phyloP scores from a whole-genome alignment of 306 rosid species.

The Corylus avellana region DNA sequence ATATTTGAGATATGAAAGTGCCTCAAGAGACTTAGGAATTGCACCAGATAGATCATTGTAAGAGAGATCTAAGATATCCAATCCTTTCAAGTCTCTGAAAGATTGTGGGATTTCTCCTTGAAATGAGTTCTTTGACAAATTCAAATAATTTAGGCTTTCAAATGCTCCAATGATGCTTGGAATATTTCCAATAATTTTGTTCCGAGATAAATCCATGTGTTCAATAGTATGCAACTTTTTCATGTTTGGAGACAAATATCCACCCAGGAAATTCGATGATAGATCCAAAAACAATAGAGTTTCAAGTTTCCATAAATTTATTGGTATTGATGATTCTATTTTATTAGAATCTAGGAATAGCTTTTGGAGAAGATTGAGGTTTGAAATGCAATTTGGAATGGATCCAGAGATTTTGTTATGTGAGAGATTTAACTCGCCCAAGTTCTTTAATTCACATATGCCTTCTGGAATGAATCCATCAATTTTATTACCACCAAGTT shows the following conservation, averaged over 20 bases:
- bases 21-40: constrained; percentile 8
- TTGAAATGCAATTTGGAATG: too few relatives aligned
- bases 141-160: neutral
- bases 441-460: too few relatives aligned
- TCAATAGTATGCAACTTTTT: neutral
- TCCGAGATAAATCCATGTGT: neutral
- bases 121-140: neutral
- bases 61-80: neutral
- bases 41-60: neutral
- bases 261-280: neutral
- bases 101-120: neutral
- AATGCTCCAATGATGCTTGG: neutral
- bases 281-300: neutral
- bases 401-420: too few relatives aligned
- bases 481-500: too few relatives aligned
- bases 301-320: neutral
- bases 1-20: neutral
- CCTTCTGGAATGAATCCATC: too few relatives aligned
- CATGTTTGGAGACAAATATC: neutral
- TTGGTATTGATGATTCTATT: neutral
- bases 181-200: neutral
- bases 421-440: too few relatives aligned
- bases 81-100: neutral
- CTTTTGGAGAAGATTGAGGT: too few relatives aligned
- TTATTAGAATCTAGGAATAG: too few relatives aligned